Percentiles rank a stretch among this genome's conserved stretches.
phyloP scores from a whole-genome alignment of 2,329 filamentous ascomycete species.

The Gyromitra esculenta region DNA sequence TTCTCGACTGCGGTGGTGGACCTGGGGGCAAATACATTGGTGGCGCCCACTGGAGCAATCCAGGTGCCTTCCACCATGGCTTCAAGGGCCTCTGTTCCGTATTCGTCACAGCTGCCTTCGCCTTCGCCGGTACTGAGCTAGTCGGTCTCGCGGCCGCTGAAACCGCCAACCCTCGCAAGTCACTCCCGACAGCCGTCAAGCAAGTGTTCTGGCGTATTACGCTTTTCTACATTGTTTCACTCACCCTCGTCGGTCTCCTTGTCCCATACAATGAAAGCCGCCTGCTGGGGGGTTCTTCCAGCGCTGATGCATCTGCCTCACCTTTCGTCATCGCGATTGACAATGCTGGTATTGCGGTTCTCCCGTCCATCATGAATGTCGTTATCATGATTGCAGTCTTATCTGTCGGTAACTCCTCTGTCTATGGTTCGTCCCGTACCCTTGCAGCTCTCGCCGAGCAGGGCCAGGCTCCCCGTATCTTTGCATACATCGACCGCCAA shows the following conservation, averaged over 20 bases:
- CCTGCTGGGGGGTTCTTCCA: conserved; percentile 69
- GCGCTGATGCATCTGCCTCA: conserved; percentile 77
- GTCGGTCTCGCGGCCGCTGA: conserved; percentile 81
- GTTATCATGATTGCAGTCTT: conserved; percentile 91
- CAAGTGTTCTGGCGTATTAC: conserved; percentile 96
- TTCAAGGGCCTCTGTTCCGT: conserved; percentile 84
- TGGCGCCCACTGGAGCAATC: conserved; percentile 76
- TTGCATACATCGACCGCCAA: conserved; percentile 82
- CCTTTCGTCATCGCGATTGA: conserved; percentile 94
- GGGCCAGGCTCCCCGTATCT: conserved; percentile 78
- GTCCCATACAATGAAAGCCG: conserved; percentile 76
- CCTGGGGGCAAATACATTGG: conserved; percentile 80
- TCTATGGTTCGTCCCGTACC: conserved; percentile 91
- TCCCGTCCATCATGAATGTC: conserved; percentile 92
- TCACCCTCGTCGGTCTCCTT: conserved; percentile 81
- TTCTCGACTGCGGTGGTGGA: conserved; percentile 84
- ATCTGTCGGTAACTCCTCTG: conserved; percentile 88
- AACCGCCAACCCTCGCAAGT: conserved; percentile 80
- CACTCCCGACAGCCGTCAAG: conserved; percentile 85
- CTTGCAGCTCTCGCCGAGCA: conserved; percentile 90
- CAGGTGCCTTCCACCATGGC: conserved; percentile 84
- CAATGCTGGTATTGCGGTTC: conserved; percentile 79
- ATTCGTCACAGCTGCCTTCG: conserved; percentile 79
- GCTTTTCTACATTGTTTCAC: conserved; percentile 86
- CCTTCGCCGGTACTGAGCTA: conserved; percentile 79